A percentile compares a stretch with the other conserved stretches of the same genome.
Conservation (phyloP, 1,284 basidiomycete genomes). For the Fomitopsis betulina region DNA sequence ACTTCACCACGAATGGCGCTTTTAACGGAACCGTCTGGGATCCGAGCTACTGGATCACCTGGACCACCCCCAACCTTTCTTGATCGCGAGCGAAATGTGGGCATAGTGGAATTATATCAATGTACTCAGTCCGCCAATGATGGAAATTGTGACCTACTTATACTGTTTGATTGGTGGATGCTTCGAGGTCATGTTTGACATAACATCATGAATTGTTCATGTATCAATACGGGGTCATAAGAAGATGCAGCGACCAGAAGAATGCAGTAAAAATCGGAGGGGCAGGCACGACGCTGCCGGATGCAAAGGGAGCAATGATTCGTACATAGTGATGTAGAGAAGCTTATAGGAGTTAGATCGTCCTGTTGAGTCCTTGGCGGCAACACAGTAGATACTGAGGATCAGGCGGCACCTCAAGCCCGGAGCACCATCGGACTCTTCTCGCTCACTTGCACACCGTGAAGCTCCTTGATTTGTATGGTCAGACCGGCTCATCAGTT, state of each 20-base stretch:
- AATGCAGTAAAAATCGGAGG: background rate
- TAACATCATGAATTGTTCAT: too few relatives aligned
- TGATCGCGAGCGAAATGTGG: background rate
- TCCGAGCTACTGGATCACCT: conserved; percentile 40
- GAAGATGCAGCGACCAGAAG: background rate
- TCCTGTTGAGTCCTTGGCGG: background rate
- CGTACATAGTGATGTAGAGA: background rate
- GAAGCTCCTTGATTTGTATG: background rate
- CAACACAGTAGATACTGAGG: background rate
- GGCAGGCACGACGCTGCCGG: too few relatives aligned
- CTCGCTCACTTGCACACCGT: background rate
- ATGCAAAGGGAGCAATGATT: background rate
- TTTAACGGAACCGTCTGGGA: conserved; percentile 37
- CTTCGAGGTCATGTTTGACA: too few relatives aligned
- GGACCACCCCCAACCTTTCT: conserved; percentile 33
- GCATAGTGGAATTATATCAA: too few relatives aligned
- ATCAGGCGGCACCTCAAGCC: background rate
- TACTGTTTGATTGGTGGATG: too few relatives aligned
- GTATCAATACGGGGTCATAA: background rate
- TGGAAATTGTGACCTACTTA: too few relatives aligned
- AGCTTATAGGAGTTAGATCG: background rate
- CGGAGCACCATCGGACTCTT: background rate
- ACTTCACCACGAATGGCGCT: conserved; percentile 40
- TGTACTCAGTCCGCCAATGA: too few relatives aligned
- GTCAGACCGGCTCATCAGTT: background rate